Conservation (phyloP, 2,329 filamentous ascomycete genomes). For the Cytospora chrysosperma region DNA sequence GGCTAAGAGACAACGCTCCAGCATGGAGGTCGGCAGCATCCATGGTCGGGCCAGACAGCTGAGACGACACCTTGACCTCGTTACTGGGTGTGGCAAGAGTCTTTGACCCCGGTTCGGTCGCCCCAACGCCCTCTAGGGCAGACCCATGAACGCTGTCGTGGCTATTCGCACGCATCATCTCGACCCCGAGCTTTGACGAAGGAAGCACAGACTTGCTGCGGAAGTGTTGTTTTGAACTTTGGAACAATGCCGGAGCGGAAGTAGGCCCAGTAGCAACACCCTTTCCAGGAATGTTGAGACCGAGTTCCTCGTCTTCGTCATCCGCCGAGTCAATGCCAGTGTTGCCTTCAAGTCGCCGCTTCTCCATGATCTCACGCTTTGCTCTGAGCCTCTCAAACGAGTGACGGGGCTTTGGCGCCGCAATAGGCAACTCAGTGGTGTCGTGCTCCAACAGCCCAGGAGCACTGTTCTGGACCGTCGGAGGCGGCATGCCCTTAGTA, state of each 20-base stretch:
- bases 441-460: constrained; percentile 59
- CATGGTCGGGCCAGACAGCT: constrained; percentile 16
- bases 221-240: constrained; percentile 41
- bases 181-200: constrained; percentile 86
- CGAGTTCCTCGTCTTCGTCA: constrained; percentile 91
- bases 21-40: constrained; percentile 21
- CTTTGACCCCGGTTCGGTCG: constrained; percentile 51
- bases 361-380: constrained; percentile 75
- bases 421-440: constrained; percentile 38
- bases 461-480: constrained; percentile 63
- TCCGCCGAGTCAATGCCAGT: constrained; percentile 75
- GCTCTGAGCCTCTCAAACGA: constrained; percentile 72
- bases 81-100: constrained; percentile 48
- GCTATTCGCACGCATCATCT: constrained; percentile 98
- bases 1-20: constrained; percentile 10
- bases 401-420: constrained; percentile 52
- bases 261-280: constrained; percentile 22
- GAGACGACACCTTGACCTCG: constrained; percentile 35
- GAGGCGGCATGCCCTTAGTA: constrained; percentile 48
- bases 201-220: constrained; percentile 60
- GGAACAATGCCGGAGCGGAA: constrained; percentile 13
- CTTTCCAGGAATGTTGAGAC: constrained; percentile 44
- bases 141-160: constrained; percentile 70
- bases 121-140: constrained; percentile 46
- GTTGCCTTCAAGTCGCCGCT: constrained; percentile 65